A percentile compares a stretch with the other conserved stretches of the same genome.
Evolutionary conservation across 768 basidiomycete genomes (phyloP).

Genomic region (Suillus brevipes): DNA sequence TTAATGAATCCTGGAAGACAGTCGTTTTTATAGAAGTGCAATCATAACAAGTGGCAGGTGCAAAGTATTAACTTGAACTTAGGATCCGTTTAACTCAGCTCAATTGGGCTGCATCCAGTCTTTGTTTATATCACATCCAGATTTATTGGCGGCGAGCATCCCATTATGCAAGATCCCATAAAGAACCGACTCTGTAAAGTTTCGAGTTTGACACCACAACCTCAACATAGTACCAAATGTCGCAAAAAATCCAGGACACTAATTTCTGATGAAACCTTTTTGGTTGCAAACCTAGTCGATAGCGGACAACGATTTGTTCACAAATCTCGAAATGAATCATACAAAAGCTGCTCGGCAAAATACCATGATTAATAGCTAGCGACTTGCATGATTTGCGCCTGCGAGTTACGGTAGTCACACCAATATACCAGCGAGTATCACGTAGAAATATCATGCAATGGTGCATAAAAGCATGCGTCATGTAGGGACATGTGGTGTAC

Average conservation of each 20-base stretch:
- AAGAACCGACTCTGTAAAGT: too few species aligned
- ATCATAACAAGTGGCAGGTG: neutral
- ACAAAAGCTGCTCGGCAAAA: neutral
- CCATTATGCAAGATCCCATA: too few species aligned
- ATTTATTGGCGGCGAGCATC: too few species aligned
- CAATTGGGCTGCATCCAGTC: too few species aligned
- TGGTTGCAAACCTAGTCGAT: neutral
- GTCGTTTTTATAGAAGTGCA: neutral
- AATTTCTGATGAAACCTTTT: too few species aligned
- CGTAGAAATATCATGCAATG: slow-evolving; percentile 14
- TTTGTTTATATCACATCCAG: too few species aligned
- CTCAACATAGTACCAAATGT: too few species aligned
- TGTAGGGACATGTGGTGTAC: slow-evolving; percentile 36
- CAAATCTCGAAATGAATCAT: neutral
- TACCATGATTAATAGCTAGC: neutral
- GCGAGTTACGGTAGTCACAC: neutral
- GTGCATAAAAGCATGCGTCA: slow-evolving; percentile 28
- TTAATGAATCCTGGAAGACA: neutral
- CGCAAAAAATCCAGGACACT: too few species aligned
- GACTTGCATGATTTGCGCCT: neutral
- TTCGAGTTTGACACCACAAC: too few species aligned
- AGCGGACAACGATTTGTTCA: neutral
- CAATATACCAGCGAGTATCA: neutral
- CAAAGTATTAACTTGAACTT: neutral
- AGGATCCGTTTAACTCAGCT: too few species aligned